Percentiles rank a stretch among this genome's conserved stretches.
Evolutionary conservation across 371 early-diverging fungal genomes (phyloP).

Genomic region (Mortierella sp.): DNA sequence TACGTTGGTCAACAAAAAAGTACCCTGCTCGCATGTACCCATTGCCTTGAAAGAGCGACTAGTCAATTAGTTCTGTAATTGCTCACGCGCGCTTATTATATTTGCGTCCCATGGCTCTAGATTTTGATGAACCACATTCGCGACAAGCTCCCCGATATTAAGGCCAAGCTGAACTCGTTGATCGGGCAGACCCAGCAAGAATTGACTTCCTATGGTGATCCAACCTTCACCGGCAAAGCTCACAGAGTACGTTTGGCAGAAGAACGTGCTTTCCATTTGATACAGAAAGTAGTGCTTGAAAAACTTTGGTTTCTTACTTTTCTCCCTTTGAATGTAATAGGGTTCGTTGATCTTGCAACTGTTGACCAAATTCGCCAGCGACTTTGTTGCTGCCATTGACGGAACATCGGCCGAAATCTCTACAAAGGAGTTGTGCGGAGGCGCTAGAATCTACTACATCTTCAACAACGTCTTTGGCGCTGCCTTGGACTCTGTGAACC

Average conservation of each 20-base stretch:
- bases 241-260: constrained; percentile 63
- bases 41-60: background rate
- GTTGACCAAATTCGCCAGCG: constrained; percentile 85
- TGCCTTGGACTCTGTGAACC: constrained; percentile 81
- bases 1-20: constrained; percentile 37
- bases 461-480: constrained; percentile 89
- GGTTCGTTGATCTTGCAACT: constrained; percentile 81
- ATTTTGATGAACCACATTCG: constrained; percentile 86
- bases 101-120: constrained; percentile 40
- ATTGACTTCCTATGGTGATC: constrained; percentile 80
- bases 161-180: constrained; percentile 82
- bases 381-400: constrained; percentile 86
- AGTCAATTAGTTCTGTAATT: background rate
- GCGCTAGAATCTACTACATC: constrained; percentile 92
- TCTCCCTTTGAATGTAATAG: constrained; percentile 32
- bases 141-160: constrained; percentile 86
- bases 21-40: background rate
- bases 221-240: constrained; percentile 66
- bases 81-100: constrained; percentile 8
- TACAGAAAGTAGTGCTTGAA: background rate
- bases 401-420: constrained; percentile 88
- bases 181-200: constrained; percentile 88
- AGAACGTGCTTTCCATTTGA: background rate
- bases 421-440: constrained; percentile 93
- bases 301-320: background rate